Conservation (phyloP, 2,329 filamentous ascomycete genomes). For the Exserohilum rostratum region DNA sequence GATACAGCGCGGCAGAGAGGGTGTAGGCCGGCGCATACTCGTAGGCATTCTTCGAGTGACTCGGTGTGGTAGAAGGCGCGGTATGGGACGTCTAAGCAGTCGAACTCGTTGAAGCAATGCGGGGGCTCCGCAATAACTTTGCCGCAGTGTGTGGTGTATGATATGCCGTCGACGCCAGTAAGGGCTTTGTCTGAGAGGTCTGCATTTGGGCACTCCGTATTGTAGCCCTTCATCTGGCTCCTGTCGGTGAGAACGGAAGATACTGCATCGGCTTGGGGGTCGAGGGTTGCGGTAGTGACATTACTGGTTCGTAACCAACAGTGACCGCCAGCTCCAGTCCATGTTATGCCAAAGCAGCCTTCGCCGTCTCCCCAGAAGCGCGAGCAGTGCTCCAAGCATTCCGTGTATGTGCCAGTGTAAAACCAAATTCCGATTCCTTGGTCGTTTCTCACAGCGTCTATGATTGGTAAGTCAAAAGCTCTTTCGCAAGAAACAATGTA, state of each 20-base stretch:
- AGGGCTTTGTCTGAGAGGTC: conserved; percentile 32
- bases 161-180: conserved; percentile 26
- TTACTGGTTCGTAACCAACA: conserved; percentile 41
- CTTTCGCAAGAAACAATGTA: background rate
- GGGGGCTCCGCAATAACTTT: conserved; percentile 27
- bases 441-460: conserved; percentile 22
- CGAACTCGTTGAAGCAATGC: conserved; percentile 30
- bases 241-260: conserved; percentile 28
- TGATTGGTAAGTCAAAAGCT: conserved; percentile 4
- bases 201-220: conserved; percentile 29
- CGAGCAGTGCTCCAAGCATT: conserved; percentile 44
- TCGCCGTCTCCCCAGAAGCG: conserved; percentile 37
- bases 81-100: conserved; percentile 23
- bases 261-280: conserved; percentile 19
- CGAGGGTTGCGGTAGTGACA: conserved; percentile 17
- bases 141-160: conserved; percentile 39
- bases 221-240: conserved; percentile 23
- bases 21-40: conserved; percentile 33
- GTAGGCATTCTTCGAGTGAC: conserved; percentile 35
- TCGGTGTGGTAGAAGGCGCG: conserved; percentile 36
- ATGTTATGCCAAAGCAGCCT: conserved; percentile 42
- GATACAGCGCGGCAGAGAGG: conserved; percentile 39
- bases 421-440: conserved; percentile 13
- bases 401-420: conserved; percentile 19
- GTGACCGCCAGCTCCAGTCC: conserved; percentile 18